Evolutionary conservation across 768 basidiomycete species (phyloP).

Genomic region (Hydnomerulius pinastri): DNA sequence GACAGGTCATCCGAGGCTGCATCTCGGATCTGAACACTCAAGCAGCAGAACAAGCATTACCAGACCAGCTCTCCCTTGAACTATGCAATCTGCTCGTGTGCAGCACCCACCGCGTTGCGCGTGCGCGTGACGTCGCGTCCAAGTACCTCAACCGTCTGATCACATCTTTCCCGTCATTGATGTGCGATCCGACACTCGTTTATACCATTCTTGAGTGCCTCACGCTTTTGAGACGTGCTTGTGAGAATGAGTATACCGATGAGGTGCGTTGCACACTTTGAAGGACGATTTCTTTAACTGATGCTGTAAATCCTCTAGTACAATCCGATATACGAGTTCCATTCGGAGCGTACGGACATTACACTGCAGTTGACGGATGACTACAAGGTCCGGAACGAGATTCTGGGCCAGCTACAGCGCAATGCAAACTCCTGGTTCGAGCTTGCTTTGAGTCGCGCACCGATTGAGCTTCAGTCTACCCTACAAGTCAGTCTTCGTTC

Average conservation of each 20-base stretch:
- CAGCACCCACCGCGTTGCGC: constrained; percentile 81
- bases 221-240: constrained; percentile 83
- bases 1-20: constrained; percentile 77
- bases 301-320: constrained; percentile 52
- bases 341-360: constrained; percentile 74
- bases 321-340: constrained; percentile 83
- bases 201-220: constrained; percentile 90
- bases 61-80: constrained; percentile 66
- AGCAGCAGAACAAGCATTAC: constrained; percentile 79
- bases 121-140: constrained; percentile 79
- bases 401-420: constrained; percentile 71
- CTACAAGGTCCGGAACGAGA: constrained; percentile 82
- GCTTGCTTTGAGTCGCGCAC: constrained; percentile 82
- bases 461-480: constrained; percentile 89
- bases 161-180: constrained; percentile 89
- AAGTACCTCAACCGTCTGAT: constrained; percentile 85
- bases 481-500: constrained; percentile 66
- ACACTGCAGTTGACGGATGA: constrained; percentile 83
- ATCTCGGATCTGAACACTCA: constrained; percentile 69
- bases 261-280: constrained; percentile 52
- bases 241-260: constrained; percentile 88
- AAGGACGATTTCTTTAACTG: neutral
- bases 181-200: constrained; percentile 88
- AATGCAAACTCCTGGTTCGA: constrained; percentile 86
- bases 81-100: constrained; percentile 72